phyloP scores from a whole-genome alignment of 306 rosid genomes.

The Mimosa bimucronata region DNA sequence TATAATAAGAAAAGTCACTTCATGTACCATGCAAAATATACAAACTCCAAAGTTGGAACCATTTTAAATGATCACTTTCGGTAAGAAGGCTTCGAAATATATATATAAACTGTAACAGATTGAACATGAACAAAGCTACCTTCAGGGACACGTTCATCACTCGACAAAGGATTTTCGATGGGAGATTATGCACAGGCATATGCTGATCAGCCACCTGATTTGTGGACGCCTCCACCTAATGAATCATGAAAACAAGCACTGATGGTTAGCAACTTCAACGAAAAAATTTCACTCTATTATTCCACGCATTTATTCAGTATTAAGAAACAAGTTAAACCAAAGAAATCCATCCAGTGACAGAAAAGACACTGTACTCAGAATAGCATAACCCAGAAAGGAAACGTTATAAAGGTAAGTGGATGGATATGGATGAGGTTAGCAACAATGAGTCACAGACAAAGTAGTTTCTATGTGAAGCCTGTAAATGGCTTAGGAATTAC shows the following conservation, averaged over 20 bases:
- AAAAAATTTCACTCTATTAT: background rate
- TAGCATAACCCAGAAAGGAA: background rate
- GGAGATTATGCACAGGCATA: constrained; percentile 84
- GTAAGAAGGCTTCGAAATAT: background rate
- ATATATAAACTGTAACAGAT: background rate
- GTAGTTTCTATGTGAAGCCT: background rate
- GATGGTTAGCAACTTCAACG: background rate
- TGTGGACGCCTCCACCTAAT: constrained; percentile 93
- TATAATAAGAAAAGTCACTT: background rate
- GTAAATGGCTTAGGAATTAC: constrained; percentile 41
- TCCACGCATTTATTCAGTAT: background rate
- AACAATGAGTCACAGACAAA: background rate
- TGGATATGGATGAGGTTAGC: background rate
- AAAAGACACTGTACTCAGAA: background rate
- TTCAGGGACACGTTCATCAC: constrained; percentile 77
- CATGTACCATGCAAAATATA: constrained; percentile 1
- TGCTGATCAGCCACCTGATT: constrained; percentile 93
- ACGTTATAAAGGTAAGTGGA: background rate
- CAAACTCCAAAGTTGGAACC: background rate
- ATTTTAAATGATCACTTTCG: background rate
- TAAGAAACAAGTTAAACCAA: background rate
- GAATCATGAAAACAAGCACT: constrained; percentile 17
- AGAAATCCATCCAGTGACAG: background rate
- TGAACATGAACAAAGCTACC: constrained; percentile 48
- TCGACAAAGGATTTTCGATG: constrained; percentile 81